Evolutionary conservation across 2,329 filamentous ascomycete species (phyloP).

Genomic region (Fusarium compactum): DNA sequence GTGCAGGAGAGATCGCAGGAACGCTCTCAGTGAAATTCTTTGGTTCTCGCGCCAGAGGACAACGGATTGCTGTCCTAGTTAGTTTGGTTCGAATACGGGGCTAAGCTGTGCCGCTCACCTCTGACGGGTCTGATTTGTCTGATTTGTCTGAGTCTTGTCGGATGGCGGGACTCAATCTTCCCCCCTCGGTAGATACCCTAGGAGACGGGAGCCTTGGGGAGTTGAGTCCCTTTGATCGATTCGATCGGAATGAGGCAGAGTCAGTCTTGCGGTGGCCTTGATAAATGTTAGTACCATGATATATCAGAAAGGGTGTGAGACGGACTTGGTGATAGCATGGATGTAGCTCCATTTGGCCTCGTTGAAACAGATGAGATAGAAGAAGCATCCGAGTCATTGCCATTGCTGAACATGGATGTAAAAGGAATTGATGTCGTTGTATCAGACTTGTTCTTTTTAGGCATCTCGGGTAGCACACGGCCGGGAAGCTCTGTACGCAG

Average conservation of each 20-base stretch:
- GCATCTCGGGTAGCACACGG: slow-evolving; percentile 86
- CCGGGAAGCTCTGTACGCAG: slow-evolving; percentile 89
- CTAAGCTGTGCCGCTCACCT: slow-evolving; percentile 37
- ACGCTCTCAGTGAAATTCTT: slow-evolving; percentile 89
- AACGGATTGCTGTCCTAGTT: slow-evolving; percentile 59
- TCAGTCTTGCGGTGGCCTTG: slow-evolving; percentile 44
- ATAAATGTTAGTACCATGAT: slow-evolving; percentile 15
- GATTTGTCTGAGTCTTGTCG: slow-evolving; percentile 41
- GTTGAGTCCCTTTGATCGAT: slow-evolving; percentile 47
- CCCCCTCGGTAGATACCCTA: slow-evolving; percentile 50
- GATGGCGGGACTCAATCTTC: slow-evolving; percentile 46
- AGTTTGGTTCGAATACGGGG: slow-evolving; percentile 31
- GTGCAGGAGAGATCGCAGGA: slow-evolving; percentile 85
- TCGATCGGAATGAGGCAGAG: slow-evolving; percentile 50
- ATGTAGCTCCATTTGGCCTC: slow-evolving; percentile 51
- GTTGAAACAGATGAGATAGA: slow-evolving; percentile 87
- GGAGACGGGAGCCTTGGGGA: slow-evolving; percentile 49
- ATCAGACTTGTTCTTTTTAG: slow-evolving; percentile 90
- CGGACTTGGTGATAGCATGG: slow-evolving; percentile 49
- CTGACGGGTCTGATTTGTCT: slow-evolving; percentile 41
- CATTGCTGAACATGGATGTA: slow-evolving; percentile 65
- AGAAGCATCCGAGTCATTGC: slow-evolving; percentile 78
- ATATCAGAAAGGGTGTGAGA: not conserved
- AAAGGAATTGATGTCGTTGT: slow-evolving; percentile 72
- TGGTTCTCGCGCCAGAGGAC: slow-evolving; percentile 88